phyloP scores from a whole-genome alignment of 805 yeast species.

The Peterozyma toletana region DNA sequence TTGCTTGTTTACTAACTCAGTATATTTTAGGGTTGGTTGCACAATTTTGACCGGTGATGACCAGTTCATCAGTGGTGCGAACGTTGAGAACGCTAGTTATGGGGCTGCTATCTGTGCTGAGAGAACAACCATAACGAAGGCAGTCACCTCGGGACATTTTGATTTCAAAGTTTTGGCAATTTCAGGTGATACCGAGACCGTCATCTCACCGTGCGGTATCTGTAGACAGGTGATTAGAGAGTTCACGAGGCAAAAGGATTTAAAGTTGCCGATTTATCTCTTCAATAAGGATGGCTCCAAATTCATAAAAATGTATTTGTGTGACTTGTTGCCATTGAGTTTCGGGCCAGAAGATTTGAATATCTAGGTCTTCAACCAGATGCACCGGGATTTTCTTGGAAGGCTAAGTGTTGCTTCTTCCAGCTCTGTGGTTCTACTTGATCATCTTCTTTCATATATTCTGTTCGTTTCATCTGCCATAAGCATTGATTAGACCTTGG shows the following conservation, averaged over 20 bases:
- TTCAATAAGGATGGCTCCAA: slow-evolving; percentile 45
- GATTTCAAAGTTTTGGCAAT: slow-evolving; percentile 58
- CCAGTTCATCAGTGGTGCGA: slow-evolving; percentile 61
- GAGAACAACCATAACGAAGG: slow-evolving; percentile 54
- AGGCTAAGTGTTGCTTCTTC: no score
- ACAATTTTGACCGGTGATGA: slow-evolving; percentile 49
- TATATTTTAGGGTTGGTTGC: slow-evolving; percentile 65
- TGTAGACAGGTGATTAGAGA: slow-evolving; percentile 89
- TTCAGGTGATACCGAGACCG: slow-evolving; percentile 48
- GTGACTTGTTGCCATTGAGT: slow-evolving; percentile 69
- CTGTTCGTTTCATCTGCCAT: no score
- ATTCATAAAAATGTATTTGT: slow-evolving; percentile 38
- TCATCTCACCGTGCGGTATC: slow-evolving; percentile 87
- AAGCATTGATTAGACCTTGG: no score
- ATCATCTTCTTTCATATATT: no score
- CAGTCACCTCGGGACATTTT: slow-evolving; percentile 35
- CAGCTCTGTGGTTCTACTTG: no score
- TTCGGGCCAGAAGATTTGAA: slow-evolving; percentile 75
- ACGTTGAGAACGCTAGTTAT: slow-evolving; percentile 89
- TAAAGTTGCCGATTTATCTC: slow-evolving; percentile 56
- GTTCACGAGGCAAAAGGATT: slow-evolving; percentile 40
- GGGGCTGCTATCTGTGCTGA: slow-evolving; percentile 77
- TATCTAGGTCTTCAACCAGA: no score
- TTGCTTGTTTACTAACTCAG: background rate
- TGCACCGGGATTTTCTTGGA: background rate